Base-by-base conservation (phyloP, 2,329 filamentous ascomycete genomes). In the Anthostomella pinea region DNA sequence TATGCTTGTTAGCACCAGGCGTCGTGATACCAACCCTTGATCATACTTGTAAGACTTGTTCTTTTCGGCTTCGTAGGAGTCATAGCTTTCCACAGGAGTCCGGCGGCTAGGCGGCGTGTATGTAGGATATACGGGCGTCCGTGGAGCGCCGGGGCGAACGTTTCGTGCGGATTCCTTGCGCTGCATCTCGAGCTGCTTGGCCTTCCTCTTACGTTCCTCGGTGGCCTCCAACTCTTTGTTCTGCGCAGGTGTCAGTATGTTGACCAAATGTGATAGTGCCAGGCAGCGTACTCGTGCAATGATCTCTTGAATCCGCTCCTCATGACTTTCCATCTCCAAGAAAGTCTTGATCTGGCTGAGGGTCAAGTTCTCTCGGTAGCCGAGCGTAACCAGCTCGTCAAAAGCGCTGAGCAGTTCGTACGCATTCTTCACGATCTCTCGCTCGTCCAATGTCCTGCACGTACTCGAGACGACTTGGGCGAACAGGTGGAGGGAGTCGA, bases 211-310 rank as follows among this genome's bases (percentile, higher is more conserved):
- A 59, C 94, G 87, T 73, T 98, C 93, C 64, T 98, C 93, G 36
- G 86, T 95, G 8, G 93, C 94, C 67, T 98, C 93, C 52, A 98
- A 75, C 67, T 98, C 94, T 72, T 98, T 98, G 76, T 98, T 98
- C 81, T 95, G 60, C 38, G 24, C 27, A 25, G 38, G 30, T 34
- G 49, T 54, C n/a, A 43, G 35, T 20, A 30, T 20, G 23, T 15
- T n/a, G 31, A 20, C 21, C 29, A 6, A 5, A 30, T 46, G 20
- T 27, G 18, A 22, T 19, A 13, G 9, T n/a, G n/a, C 23, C 15
- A 15, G 15, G 21, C 16, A 20, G 56, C 73, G 46, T 79, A 91
- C 86, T 62, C 88, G 77, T 45, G 89, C 88, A 59, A 96, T 96
- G 47, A 96, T 98, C 62, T 96, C 93, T 66, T 98, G 93, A 53